Evolutionary conservation across 805 yeast genomes (phyloP), one percentile per base, ranked within the genome.

Genomic region (Nakazawaea anatomiae): DNA sequence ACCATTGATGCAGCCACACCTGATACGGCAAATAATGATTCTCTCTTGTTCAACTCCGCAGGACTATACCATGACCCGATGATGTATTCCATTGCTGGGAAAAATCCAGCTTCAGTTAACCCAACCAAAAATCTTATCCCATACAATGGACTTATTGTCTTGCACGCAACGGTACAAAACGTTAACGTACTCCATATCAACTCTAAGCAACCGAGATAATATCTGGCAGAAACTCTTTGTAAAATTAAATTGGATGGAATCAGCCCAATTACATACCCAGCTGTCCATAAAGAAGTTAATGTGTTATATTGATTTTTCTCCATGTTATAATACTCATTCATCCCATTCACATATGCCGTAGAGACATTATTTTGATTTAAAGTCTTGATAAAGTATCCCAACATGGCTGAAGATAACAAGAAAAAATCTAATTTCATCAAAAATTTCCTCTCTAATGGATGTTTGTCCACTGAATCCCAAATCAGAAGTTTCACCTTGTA

Each of bases 211-310:
- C 68, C 69, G 48, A 64, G 57, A 50, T 60, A 65, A 53, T 54
- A 58, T 28, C 62, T 49, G 27, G 63, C 62, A 12, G 60, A 61
- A 45, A 60, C 51, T 34, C 60, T 55, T 55, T 61, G 62, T 28
- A 59, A 53, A 14, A 57, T 57, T 62, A 61, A 62, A 54, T 66
- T 70, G 6, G 79, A 69, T 10, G 83, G 83, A 34, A 77, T 67
- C 54, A 74, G 79, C 39, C 80, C 80, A 41, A 79, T 58, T 45
- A 76, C 72, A 51, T 78, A 77, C 25, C 82, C 83, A 25, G 74
- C 75, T 0, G 80, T 71, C 73, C 74, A 77, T 30, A 70, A 54
- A 0, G 80, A 69, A 3, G 62, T 59, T 59, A 76, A 55, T 52
- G 71, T 69, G 57, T 78, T 77, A 55, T 70, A 73, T 52, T 78